phyloP scores from a whole-genome alignment of 345 rosid genomes.

The Reutealis trisperma region DNA sequence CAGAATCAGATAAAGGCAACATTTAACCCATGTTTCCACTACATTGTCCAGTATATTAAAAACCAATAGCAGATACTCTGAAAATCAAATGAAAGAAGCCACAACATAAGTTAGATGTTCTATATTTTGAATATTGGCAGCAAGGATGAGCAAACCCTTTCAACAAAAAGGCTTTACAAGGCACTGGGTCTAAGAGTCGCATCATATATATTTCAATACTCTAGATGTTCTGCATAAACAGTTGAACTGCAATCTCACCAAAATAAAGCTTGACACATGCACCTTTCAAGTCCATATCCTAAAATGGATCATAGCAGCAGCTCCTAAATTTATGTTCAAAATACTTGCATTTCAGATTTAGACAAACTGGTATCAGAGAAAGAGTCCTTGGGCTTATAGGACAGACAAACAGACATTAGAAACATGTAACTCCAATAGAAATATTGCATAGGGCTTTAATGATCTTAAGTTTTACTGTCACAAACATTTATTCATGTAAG shows the following conservation, averaged over 20 bases:
- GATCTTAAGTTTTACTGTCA: not conserved
- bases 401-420: not conserved
- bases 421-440: not conserved
- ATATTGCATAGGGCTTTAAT: not conserved
- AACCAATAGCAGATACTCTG: too few relatives aligned
- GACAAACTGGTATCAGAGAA: not conserved
- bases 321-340: not conserved
- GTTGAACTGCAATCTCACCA: not conserved
- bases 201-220: not conserved
- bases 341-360: not conserved
- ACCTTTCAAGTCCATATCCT: not conserved
- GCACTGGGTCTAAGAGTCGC: not conserved
- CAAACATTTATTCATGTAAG: not conserved
- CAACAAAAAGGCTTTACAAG: not conserved
- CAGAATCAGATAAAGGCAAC: not conserved
- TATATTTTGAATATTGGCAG: too few relatives aligned
- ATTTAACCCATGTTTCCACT: not conserved
- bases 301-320: not conserved
- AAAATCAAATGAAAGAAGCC: too few relatives aligned
- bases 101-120: too few relatives aligned
- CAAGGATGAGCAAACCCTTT: too few relatives aligned
- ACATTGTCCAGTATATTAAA: not conserved
- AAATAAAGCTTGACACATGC: not conserved
- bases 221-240: not conserved
- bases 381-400: not conserved